Evolutionary conservation across 305 asterid species (phyloP).

Genomic region (Fraxinus sp.): DNA sequence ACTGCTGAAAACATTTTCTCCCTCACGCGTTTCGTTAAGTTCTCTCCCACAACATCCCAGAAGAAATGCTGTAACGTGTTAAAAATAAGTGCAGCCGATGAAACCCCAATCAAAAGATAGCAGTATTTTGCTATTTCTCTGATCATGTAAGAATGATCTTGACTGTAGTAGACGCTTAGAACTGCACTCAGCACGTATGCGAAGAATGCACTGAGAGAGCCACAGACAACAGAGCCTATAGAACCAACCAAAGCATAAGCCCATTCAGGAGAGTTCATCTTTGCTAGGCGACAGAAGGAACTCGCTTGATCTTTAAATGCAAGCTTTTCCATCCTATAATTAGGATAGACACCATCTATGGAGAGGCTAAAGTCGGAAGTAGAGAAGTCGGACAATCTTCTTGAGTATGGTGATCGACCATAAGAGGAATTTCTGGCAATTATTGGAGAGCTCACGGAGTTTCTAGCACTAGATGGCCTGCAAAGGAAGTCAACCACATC

Average conservation of each 20-base stretch:
- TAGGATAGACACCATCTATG: conserved; percentile 70
- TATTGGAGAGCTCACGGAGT: conserved; percentile 94
- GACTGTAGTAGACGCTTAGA: conserved; percentile 90
- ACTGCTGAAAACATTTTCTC: conserved; percentile 89
- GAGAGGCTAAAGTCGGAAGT: conserved; percentile 95
- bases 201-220: conserved; percentile 94
- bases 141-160: conserved; percentile 71
- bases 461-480: conserved; percentile 99
- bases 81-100: conserved; percentile 92
- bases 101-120: conserved; percentile 84
- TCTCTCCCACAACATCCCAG: conserved; percentile 98
- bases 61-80: conserved; percentile 90
- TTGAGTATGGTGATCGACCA: conserved; percentile 91
- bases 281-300: conserved; percentile 87
- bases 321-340: conserved; percentile 78
- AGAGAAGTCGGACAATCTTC: conserved; percentile 91
- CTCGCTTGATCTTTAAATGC: conserved; percentile 91
- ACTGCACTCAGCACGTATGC: conserved; percentile 96
- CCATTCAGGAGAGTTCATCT: conserved; percentile 99
- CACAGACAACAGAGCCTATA: conserved; percentile 86
- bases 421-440: conserved; percentile 90
- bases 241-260: conserved; percentile 83
- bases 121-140: conserved; percentile 83
- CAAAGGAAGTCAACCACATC: conserved; percentile 9
- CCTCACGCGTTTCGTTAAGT: conserved; percentile 82